These are phyloP conservation scores for Cyclotella choctawhatcheeana DNA, from an alignment of 108 stramenopile genomes.

Conservation along the genomic window DNA sequence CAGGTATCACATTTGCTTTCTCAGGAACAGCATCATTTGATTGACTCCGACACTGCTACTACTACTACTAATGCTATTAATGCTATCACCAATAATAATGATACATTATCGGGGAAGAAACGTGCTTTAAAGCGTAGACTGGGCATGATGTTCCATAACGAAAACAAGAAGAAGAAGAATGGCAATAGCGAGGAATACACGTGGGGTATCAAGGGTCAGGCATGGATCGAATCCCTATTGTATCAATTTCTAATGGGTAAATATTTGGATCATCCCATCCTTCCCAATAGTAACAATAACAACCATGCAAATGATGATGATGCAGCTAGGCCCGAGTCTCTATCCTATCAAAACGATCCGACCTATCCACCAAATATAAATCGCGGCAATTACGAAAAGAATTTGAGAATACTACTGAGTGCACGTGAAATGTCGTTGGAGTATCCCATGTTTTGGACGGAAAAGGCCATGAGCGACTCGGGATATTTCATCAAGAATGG, in stretches of 20 bases:
- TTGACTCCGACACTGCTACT: too few relatives aligned
- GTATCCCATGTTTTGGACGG: conserved; percentile 38
- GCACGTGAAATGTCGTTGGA: conserved; percentile 40
- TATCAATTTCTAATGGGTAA: conserved; percentile 39
- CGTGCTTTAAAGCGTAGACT: conserved; percentile 28
- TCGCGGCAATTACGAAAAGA: conserved; percentile 22
- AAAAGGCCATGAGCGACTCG: conserved; percentile 20
- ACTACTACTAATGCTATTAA: too few relatives aligned
- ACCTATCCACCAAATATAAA: conserved; percentile 54
- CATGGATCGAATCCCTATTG: conserved; percentile 36
- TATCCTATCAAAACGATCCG: conserved; percentile 24
- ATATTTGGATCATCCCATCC: conserved; percentile 26
- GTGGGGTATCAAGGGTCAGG: conserved; percentile 39
- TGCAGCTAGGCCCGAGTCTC: neutral
- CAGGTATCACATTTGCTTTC: conserved; percentile 29
- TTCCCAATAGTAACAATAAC: neutral
- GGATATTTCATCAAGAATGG: neutral
- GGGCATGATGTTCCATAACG: conserved; percentile 26
- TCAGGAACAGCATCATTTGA: conserved; percentile 18
- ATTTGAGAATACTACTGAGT: conserved; percentile 25
- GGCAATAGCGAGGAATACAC: conserved; percentile 11
- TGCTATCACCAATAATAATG: too few relatives aligned
- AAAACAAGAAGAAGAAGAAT: too few relatives aligned
- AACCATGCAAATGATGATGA: neutral
- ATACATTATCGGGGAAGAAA: conserved; percentile 35